Base-by-base conservation (phyloP, 2,329 filamentous ascomycete genomes). In the Phialemoniopsis sp. region DNA sequence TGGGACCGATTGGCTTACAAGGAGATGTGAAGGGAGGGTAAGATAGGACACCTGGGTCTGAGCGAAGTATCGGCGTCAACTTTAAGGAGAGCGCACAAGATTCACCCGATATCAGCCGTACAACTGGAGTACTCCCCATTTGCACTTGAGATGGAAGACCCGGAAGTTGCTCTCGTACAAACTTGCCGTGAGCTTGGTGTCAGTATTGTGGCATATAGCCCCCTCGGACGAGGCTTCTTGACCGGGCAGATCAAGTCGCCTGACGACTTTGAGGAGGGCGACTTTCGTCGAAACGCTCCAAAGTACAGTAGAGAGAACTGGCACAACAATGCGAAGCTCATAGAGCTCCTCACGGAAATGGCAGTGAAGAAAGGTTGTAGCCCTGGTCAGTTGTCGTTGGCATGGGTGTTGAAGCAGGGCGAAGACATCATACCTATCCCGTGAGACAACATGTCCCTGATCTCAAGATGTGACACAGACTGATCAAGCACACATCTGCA, bases 171-270 rank as follows among this genome's bases (percentile, higher is more conserved):
- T 5, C 50, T 71, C 8, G 53, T 68, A 16, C 42, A 45, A 19
- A 64, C 63, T 5, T 60, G 58, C 38, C 65, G 67, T 32, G 67
- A 70, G 45, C 60, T 69, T 4, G 68, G 76, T 3, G 61, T 80
- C 3, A 61, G 73, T 2, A 58, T 79, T 4, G 67, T 85, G 1
- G 72, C 75, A 2, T 82, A 80, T 57, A 70, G 67, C 9, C 80
- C 80, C 1, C 66, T 85, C 2, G 78, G 76, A 2, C 67, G 78
- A 1, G 79, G 80, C 13, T 55, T 84, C 43, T 52, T 84, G 28
- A 72, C 73, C 1, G 76, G 77, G 4, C 51, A 55, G 8, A 67
- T 73, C 51, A 60, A 62, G 26, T n/a, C n/a, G n/a, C n/a, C n/a
- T n/a, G n/a, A n/a, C 13, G 30, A 32, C n/a, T 32, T 32, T 15